Evolutionary conservation across 352 stramenopile species (phyloP), one percentile per base, ranked within the genome.

Genomic region (Phytopythium montanum): DNA sequence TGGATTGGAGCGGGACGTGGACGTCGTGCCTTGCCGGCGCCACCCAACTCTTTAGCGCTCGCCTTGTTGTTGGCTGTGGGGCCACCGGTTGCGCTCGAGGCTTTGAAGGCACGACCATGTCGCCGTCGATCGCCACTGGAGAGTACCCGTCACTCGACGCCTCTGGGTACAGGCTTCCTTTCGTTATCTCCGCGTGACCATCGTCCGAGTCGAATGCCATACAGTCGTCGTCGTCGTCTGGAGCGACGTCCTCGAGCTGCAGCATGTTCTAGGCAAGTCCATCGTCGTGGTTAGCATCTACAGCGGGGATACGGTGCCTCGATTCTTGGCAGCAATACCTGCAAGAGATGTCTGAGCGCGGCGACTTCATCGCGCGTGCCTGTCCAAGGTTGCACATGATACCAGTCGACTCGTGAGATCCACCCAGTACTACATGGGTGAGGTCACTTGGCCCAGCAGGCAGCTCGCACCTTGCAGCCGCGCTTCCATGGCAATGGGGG

Each of bases 341-440:
- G 69, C 7, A 86, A 61, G 23, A 86, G 72, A 18, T 70, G 45
- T 65, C 85, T 85, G 28, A 91, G 65, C 16, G 75, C 70, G 45
- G 81, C 52, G 31, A 91, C 72, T 61, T 91, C 75, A 31, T 87
- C 73, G 3, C 73, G 60, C n/a, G 76, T 75, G 23, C 69, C 81
- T 90, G 25, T 9, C 39, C 5, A n/a, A n/a, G n/a, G n/a, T n/a
- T n/a, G n/a, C n/a, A n/a, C n/a, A n/a, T n/a, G n/a, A n/a, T n/a
- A n/a, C n/a, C n/a, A n/a, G n/a, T n/a, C n/a, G n/a, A n/a, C n/a
- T n/a, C n/a, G n/a, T n/a, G n/a, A n/a, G n/a, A n/a, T n/a, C n/a
- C n/a, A n/a, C n/a, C n/a, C n/a, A n/a, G n/a, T n/a, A n/a, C n/a
- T n/a, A n/a, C n/a, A 28, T 6, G 19, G 19, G 13, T 13, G 34